Evolutionary conservation across 2,329 filamentous ascomycete genomes (phyloP), one percentile per base, ranked within the genome.

Genomic region (Chaetothyriales sp.): DNA sequence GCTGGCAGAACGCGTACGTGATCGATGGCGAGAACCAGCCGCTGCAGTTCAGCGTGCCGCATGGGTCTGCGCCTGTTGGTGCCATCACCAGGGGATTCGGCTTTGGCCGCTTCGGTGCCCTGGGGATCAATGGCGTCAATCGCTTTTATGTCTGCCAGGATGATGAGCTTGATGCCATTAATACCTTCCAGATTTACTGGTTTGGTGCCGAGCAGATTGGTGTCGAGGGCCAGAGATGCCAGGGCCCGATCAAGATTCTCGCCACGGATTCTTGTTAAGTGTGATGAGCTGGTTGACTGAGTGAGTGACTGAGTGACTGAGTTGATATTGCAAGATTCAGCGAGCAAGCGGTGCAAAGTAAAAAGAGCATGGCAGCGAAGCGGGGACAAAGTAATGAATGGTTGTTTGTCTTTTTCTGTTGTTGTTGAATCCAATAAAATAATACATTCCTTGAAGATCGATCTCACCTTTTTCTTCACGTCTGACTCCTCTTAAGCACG

Each of bases 401-500:
- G n/a, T n/a, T n/a, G n/a, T n/a, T n/a, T n/a, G n/a, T n/a, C n/a
- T n/a, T n/a, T n/a, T n/a, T n/a, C n/a, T n/a, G n/a, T n/a, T n/a
- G n/a, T n/a, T n/a, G n/a, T n/a, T n/a, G n/a, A n/a, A n/a, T n/a
- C n/a, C n/a, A n/a, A n/a, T n/a, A n/a, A n/a, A n/a, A n/a, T n/a
- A n/a, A n/a, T n/a, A n/a, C n/a, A n/a, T n/a, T n/a, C n/a, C n/a
- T n/a, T n/a, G n/a, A n/a, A n/a, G n/a, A n/a, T n/a, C n/a, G n/a
- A n/a, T n/a, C 22, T 25, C 22, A 25, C 22, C 22, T 25, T 25
- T 25, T n/a, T n/a, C n/a, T n/a, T n/a, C n/a, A n/a, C n/a, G n/a
- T n/a, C n/a, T n/a, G n/a, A 26, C 57, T 42, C 42, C 66, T 67
- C 53, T 64, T 65, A 60, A 80, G 58, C 39, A 80, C 71, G 52